Base-by-base conservation (phyloP, 2,329 filamentous ascomycete genomes). In the Xylariaceae sp. region DNA sequence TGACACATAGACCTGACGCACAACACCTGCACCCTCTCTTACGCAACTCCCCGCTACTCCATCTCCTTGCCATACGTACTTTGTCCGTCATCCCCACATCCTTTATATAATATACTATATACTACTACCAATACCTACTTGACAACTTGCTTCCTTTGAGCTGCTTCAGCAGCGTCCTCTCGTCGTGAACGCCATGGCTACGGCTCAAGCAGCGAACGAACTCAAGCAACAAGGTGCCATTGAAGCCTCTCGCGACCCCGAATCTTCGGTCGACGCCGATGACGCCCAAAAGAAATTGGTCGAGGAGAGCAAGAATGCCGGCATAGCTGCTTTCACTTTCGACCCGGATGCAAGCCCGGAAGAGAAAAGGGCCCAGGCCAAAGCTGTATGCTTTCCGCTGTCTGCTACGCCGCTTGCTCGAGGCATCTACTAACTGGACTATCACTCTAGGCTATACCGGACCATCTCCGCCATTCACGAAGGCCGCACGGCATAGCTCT, bases 301-400 rank as follows among this genome's bases (percentile, higher is more conserved):
- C 21, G 80, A 90, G 51, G 87, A 96, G 73, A 91, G 90, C 64
- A 85, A 82, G 68, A 88, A 89, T 67, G 90, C 89, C 12, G 95
- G 95, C 42, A 85, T 89, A 20, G 78, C 88, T 26, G 93, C 91
- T 61, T 95, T 90, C 71, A 84, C 87, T 60, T 99, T 98, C 76
- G 84, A 99, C 70, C 91, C 95, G 0, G 77, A 96, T 78, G 93
- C 92, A 42, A 88, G 82, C 43, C 82, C 89, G 0, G 90, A 92
- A 71, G 82, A 96, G 74, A 99, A 99, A 79, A 88, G 84, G 59
- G 88, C 88, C 29, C 90, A 93, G 71, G 88, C 89, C 20, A 80
- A 83, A 80, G 84, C 87, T 70, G 91, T 96, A 81, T 67, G 88
- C 81, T 43, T 46, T 43, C 57, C 43, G 26, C 1, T 40, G 12